These are phyloP conservation scores for Grammothele lineata DNA, from an alignment of 768 basidiomycete genomes.

Conservation along the genomic window DNA sequence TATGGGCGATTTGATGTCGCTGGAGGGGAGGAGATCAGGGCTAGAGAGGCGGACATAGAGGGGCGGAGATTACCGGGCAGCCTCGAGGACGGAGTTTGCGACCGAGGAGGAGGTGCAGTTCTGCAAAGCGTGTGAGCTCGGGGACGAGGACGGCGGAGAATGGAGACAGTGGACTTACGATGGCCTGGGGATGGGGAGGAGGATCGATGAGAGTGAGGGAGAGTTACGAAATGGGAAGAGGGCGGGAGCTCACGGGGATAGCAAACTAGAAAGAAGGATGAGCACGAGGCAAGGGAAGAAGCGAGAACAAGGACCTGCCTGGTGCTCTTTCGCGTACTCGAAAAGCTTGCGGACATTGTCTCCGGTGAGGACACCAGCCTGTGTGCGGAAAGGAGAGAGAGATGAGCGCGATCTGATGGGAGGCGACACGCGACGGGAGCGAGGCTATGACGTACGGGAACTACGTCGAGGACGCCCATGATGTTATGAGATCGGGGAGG, in stretches of 20 bases:
- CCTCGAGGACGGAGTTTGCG: conserved; percentile 92
- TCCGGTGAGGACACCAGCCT: conserved; percentile 95
- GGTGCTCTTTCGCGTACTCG: conserved; percentile 84
- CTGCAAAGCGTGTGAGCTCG: conserved; percentile 38
- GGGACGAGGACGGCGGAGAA: background rate
- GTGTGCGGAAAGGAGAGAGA: conserved; percentile 8
- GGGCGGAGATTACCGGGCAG: conserved; percentile 61
- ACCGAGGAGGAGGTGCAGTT: conserved; percentile 97
- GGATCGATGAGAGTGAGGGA: background rate
- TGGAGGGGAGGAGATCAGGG: conserved; percentile 25
- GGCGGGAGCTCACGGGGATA: conserved; percentile 62
- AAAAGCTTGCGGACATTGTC: conserved; percentile 94
- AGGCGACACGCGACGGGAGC: background rate
- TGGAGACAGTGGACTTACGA: conserved; percentile 51
- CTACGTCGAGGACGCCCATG: conserved; percentile 83
- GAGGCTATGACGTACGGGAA: conserved; percentile 56
- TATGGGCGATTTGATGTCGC: conserved; percentile 95
- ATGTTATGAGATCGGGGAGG: conserved; percentile 3
- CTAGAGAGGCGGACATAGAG: background rate
- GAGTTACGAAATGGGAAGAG: background rate
- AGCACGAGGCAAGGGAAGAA: background rate
- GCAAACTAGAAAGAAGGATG: conserved; percentile 52
- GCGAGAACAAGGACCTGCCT: conserved; percentile 45
- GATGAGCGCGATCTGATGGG: conserved; percentile 2
- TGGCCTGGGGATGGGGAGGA: conserved; percentile 45